Percentiles rank a stretch among this genome's conserved stretches.
phyloP scores from a whole-genome alignment of 1,284 basidiomycete species.

The Phlebopus sp. region DNA sequence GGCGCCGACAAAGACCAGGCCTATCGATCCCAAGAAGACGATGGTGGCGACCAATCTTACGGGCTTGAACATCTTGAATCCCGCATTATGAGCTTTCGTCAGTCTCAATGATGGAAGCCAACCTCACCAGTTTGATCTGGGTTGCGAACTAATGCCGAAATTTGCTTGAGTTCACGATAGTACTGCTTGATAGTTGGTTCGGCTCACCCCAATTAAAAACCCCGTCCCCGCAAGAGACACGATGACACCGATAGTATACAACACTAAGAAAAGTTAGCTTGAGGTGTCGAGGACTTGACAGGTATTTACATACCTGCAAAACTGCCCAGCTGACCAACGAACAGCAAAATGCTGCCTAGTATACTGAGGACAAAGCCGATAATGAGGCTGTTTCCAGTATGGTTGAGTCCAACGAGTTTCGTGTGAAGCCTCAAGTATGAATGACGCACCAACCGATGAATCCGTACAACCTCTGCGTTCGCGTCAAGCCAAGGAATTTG shows the following conservation, averaged over 20 bases:
- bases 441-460: slow-evolving; percentile 69
- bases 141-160: slow-evolving; percentile 57
- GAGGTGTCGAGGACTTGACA: not conserved
- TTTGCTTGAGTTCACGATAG: not conserved
- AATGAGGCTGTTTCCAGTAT: slow-evolving; percentile 46
- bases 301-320: slow-evolving; percentile 67
- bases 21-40: slow-evolving; percentile 75
- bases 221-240: slow-evolving; percentile 86
- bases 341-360: slow-evolving; percentile 76
- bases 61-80: slow-evolving; percentile 85
- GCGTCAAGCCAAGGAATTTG: slow-evolving; percentile 71
- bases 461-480: slow-evolving; percentile 79
- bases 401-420: not conserved
- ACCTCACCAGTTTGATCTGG: slow-evolving; percentile 73
- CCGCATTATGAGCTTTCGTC: slow-evolving; percentile 3
- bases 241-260: slow-evolving; percentile 84
- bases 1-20: slow-evolving; percentile 76
- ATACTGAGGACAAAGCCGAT: slow-evolving; percentile 79
- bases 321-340: slow-evolving; percentile 64
- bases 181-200: slow-evolving; percentile 1
- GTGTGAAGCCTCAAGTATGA: not conserved
- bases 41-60: slow-evolving; percentile 84
- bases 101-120: not conserved
- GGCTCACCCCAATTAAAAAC: slow-evolving; percentile 78
- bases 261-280: slow-evolving; percentile 43